phyloP scores from a whole-genome alignment of 139 green algal species.

The Micractinium conductrix region DNA sequence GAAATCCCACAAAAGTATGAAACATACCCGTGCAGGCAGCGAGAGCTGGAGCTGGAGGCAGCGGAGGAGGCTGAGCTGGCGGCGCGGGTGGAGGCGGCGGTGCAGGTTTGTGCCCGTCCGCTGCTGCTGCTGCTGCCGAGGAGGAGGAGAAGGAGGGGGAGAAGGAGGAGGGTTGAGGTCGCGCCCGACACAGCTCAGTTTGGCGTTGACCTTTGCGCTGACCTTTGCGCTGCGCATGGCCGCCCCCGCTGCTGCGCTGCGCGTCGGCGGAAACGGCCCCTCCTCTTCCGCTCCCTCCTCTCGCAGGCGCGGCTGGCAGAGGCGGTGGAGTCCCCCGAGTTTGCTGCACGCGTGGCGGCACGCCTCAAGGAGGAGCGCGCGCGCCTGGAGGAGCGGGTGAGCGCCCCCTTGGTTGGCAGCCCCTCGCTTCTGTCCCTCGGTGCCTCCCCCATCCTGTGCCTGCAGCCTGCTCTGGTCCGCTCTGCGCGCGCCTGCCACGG shows the following conservation, averaged over 20 bases:
- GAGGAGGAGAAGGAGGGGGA: no score
- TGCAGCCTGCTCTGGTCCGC: neutral
- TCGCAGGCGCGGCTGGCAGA: constrained; percentile 33
- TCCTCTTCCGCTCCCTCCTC: no score
- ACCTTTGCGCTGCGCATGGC: no score
- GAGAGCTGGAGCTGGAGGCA: constrained; percentile 31
- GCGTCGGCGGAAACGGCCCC: no score
- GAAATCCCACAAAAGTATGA: no score
- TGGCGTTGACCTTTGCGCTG: no score
- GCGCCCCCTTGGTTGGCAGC: no score
- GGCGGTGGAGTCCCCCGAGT: constrained; percentile 33
- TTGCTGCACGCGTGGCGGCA: constrained; percentile 31
- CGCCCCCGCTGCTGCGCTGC: no score
- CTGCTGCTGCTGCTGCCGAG: no score
- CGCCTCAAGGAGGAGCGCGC: constrained; percentile 47
- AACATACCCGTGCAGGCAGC: constrained; percentile 4
- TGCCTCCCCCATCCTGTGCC: neutral
- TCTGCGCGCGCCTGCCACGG: neutral
- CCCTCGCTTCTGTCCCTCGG: neutral
- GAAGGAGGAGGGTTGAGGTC: no score
- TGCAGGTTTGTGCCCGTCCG: constrained; percentile 21
- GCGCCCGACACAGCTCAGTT: no score
- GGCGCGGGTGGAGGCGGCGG: constrained; percentile 33
- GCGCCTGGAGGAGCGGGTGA: constrained; percentile 50
- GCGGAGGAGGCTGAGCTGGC: constrained; percentile 48